These are phyloP conservation scores for Elongisporangium anandrum DNA, from an alignment of 352 stramenopile genomes.

Conservation along the genomic window DNA sequence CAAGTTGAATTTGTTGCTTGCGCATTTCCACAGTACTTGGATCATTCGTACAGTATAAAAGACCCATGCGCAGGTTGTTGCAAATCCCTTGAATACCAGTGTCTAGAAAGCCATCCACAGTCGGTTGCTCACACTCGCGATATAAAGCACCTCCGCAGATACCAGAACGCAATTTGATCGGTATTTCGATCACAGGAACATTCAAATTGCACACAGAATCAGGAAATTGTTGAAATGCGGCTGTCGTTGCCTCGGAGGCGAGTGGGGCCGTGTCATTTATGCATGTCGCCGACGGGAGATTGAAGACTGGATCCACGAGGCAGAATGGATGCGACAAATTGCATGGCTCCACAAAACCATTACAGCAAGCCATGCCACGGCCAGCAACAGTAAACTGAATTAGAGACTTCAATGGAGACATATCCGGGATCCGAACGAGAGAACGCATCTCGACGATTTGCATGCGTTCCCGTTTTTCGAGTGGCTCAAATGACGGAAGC, in stretches of 20 bases:
- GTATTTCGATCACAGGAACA: background rate
- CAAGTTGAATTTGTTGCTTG: background rate
- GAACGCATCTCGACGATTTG: background rate
- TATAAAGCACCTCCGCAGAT: conserved; percentile 12
- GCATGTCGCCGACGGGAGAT: background rate
- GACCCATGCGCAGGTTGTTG: background rate
- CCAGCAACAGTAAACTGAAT: background rate
- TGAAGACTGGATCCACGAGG: background rate
- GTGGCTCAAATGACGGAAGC: background rate
- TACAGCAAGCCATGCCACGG: conserved; percentile 5
- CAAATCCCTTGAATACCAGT: background rate
- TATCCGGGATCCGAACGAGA: conserved; percentile 5
- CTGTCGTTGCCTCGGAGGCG: background rate
- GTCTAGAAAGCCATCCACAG: background rate
- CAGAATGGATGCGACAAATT: conserved; percentile 3
- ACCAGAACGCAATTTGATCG: background rate
- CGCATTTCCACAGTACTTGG: background rate
- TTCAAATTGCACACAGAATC: background rate
- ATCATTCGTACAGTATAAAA: background rate
- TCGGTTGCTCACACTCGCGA: conserved; percentile 5
- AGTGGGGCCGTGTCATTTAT: background rate
- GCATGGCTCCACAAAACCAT: conserved; percentile 10
- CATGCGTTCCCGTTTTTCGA: background rate
- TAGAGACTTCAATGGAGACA: conserved; percentile 2
- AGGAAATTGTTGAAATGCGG: background rate